A percentile compares a stretch with the other conserved stretches of the same genome.
Evolutionary conservation across 2,329 filamentous ascomycete genomes (phyloP).

Genomic region (Pochonia chlamydosporia): DNA sequence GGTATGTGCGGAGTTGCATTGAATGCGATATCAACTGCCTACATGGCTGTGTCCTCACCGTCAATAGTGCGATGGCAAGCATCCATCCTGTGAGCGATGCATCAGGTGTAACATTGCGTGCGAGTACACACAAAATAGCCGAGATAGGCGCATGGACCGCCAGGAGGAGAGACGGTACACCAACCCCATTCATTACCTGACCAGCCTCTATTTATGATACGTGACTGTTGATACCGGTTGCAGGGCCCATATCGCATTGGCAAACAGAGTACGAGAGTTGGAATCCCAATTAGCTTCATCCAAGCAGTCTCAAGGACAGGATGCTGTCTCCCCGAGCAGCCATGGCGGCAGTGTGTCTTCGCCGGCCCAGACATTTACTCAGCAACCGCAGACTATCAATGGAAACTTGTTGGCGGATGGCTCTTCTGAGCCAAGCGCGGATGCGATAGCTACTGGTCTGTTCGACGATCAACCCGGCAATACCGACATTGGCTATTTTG

Average conservation of each 20-base stretch:
- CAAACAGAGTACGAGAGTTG: slow-evolving; percentile 2
- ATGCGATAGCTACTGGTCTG: slow-evolving; percentile 20
- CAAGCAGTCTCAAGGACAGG: neutral
- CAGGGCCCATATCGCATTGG: slow-evolving; percentile 3
- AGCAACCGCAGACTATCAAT: neutral
- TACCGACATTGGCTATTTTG: slow-evolving; percentile 21
- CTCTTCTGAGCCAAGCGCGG: slow-evolving; percentile 17
- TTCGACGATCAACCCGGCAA: slow-evolving; percentile 20
- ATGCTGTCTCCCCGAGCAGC: neutral
- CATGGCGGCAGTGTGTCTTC: neutral
- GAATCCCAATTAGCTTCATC: slow-evolving; percentile 2
- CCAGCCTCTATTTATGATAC: neutral
- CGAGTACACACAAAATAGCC: slow-evolving; percentile 15
- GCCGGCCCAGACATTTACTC: neutral
- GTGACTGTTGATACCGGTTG: neutral
- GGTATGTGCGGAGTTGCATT: slow-evolving; percentile 1
- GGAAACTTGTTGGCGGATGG: slow-evolving; percentile 3
- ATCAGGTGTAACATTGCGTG: slow-evolving; percentile 10
- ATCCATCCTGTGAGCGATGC: slow-evolving; percentile 17
- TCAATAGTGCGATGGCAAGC: slow-evolving; percentile 15
- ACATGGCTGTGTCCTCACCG: neutral
- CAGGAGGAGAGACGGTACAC: slow-evolving; percentile 16
- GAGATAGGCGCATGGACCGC: slow-evolving; percentile 18
- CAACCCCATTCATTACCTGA: neutral
- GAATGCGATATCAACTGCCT: too few species aligned